Base-by-base conservation (phyloP, 2,329 filamentous ascomycete genomes). In the Aureobasidium sp. region DNA sequence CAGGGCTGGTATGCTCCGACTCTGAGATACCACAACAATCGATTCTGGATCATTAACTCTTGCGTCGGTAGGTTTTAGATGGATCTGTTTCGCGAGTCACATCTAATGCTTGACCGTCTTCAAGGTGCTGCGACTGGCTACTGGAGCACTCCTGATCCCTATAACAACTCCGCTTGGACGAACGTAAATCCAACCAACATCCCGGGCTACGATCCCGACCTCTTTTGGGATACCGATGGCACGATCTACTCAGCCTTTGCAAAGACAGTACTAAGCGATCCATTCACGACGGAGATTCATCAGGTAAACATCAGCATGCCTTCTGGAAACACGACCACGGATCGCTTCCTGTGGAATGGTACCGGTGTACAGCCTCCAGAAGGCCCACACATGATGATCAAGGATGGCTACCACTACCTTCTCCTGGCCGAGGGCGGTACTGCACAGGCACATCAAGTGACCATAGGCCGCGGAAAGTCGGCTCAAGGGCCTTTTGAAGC, bases 191-290 rank as follows among this genome's bases (percentile, higher is more conserved):
- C 78, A 57, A 82, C 82, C 66, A 72, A 78, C 29, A 64, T 67
- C 20, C 52, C 60, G 25, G 80, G 79, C 1, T 82, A 82, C 57
- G 84, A 86, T 59, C 80, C 82, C 0, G 79, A 77, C 37, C 76
- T 79, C 8, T 82, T 83, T 66, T 85, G 82, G 79, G 80, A 85
- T 56, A 76, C 77, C 0, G 78, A 85, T 58, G 83, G 82, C 0
- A 80, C 76, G 63, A 73, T 78, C 0, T 85, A 84, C 63, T 76
- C 82, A 4, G 70, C 70, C 6, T 61, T 36, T 36, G 59, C 59
- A 14, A 34, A 55, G n/a, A 51, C 57, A 2, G 36, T 51, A 5
- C 34, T 31, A 5, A 34, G 11, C 5, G 36, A 60, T 34, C 45
- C 45, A 1, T 51, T 51, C 25, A 76, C 82, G 2, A 70, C 70